phyloP scores from a whole-genome alignment of 768 basidiomycete species.

The Aureoboletus auriporus region DNA sequence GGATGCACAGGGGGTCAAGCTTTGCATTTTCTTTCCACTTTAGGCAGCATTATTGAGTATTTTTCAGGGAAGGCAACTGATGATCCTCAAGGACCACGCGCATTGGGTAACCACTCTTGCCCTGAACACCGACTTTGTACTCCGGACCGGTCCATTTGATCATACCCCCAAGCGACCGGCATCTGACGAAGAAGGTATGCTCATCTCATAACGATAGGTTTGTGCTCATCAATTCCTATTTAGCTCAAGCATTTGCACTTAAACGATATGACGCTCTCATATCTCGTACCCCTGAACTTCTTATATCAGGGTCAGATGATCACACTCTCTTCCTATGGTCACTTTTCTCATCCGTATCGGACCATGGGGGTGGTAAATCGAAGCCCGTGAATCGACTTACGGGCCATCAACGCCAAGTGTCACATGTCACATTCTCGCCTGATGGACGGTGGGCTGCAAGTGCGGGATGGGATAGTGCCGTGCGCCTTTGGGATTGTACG shows the following conservation, averaged over 20 bases:
- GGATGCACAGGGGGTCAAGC: conserved; percentile 74
- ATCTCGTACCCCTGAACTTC: conserved; percentile 62
- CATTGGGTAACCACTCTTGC: conserved; percentile 99
- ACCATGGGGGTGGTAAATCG: conserved; percentile 40
- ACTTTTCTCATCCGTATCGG: conserved; percentile 50
- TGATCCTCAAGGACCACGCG: conserved; percentile 90
- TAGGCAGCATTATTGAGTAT: conserved; percentile 3
- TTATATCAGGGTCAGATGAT: conserved; percentile 96
- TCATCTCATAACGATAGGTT: background rate
- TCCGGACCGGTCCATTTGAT: conserved; percentile 94
- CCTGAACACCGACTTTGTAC: conserved; percentile 90
- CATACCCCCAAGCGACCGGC: conserved; percentile 75
- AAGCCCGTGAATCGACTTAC: conserved; percentile 79
- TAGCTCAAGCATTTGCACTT: conserved; percentile 74
- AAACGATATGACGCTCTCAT: conserved; percentile 74
- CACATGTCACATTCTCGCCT: conserved; percentile 91
- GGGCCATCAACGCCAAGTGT: conserved; percentile 92
- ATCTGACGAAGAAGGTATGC: conserved; percentile 77
- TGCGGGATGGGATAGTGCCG: conserved; percentile 86
- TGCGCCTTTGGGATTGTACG: conserved; percentile 84
- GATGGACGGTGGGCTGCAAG: conserved; percentile 91
- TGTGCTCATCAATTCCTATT: background rate
- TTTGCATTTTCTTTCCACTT: background rate
- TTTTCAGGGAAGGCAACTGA: conserved; percentile 73
- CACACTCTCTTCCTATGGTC: conserved; percentile 98